phyloP scores from a whole-genome alignment of 768 basidiomycete genomes.

The Boletus vermiculosoides region DNA sequence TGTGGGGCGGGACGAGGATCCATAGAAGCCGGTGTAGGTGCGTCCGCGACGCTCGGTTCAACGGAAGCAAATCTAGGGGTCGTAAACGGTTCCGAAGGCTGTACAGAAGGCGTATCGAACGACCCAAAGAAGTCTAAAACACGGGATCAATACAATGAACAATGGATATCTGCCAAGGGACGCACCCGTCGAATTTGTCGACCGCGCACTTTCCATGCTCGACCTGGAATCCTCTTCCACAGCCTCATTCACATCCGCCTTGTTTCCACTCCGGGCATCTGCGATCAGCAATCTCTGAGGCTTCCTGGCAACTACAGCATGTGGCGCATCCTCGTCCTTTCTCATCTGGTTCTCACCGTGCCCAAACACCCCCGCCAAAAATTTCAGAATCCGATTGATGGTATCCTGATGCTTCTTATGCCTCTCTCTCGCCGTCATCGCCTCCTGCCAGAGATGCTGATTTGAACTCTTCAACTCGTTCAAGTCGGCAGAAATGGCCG shows the following conservation, averaged over 20 bases:
- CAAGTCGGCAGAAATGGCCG: slow-evolving; percentile 85
- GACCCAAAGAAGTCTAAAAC: slow-evolving; percentile 41
- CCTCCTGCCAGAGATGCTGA: slow-evolving; percentile 91
- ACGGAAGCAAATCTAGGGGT: slow-evolving; percentile 30
- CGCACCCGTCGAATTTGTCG: slow-evolving; percentile 14
- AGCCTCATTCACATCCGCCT: slow-evolving; percentile 36
- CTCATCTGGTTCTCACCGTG: slow-evolving; percentile 42
- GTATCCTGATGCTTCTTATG: slow-evolving; percentile 96
- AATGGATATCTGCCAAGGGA: not conserved
- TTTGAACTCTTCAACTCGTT: slow-evolving; percentile 87
- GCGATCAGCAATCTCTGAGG: slow-evolving; percentile 69
- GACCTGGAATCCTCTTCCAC: slow-evolving; percentile 41
- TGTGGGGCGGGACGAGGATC: slow-evolving; percentile 15
- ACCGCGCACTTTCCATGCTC: slow-evolving; percentile 28
- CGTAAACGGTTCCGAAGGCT: slow-evolving; percentile 33
- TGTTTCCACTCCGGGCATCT: slow-evolving; percentile 39
- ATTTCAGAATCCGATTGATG: slow-evolving; percentile 92
- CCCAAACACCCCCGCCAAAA: slow-evolving; percentile 91
- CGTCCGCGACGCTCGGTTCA: slow-evolving; percentile 21
- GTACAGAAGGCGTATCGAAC: slow-evolving; percentile 46
- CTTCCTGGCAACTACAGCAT: slow-evolving; percentile 49
- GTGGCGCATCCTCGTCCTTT: slow-evolving; percentile 34
- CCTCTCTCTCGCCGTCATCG: slow-evolving; percentile 68
- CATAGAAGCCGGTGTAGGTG: slow-evolving; percentile 10
- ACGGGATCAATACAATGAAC: slow-evolving; percentile 1